Evolutionary conservation across 441 rosid species (phyloP), one percentile per base, ranked within the genome.

Genomic region (Codiaeum variegatum): DNA sequence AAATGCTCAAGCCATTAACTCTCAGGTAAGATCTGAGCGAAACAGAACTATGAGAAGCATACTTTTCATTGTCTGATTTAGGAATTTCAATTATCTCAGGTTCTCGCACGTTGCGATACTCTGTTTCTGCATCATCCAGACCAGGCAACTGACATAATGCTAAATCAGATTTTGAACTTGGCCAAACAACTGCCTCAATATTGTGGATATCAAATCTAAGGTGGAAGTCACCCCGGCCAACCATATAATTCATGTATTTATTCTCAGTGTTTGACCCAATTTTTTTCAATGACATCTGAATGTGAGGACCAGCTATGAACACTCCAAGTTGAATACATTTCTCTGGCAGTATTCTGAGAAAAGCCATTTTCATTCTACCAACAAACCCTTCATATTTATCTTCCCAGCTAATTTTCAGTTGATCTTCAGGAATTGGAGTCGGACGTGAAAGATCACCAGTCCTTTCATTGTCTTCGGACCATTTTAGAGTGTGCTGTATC

Each of bases 271-370:
- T 72, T 69, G 76, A 38, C 31, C 77, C 86, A 52, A 44, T 84
- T 79, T 85, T 85, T 82, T 79, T 80, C 18, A 81, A 72, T 44
- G 87, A 78, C 34, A 92, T 68, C 77, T 68, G 84, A 75, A 92
- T 76, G 62, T 73, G 84, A 72, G 97, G 97, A 71, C 98, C 97
- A 56, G 87, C 84, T 69, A 91, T 80, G 75, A 88, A 82, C 65
- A 83, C 83, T 77, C 88, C 97, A 79, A 92, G 82, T 80, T 89
- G 87, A 83, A 90, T 75, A 67, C 76, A 83, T 82, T 87, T 88
- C 87, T 86, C 88, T 19, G 92, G 94, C 75, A 89, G 83, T 76
- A 85, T 72, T 71, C 81, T 82, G 55, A 83, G 81, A 64, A 90
- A 76, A 62, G 64, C 71, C 80, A 21, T 75, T 80, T 87, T 87